Evolutionary conservation across 2,329 filamentous ascomycete genomes (phyloP).

Genomic region (Diaporthe aspalathi): DNA sequence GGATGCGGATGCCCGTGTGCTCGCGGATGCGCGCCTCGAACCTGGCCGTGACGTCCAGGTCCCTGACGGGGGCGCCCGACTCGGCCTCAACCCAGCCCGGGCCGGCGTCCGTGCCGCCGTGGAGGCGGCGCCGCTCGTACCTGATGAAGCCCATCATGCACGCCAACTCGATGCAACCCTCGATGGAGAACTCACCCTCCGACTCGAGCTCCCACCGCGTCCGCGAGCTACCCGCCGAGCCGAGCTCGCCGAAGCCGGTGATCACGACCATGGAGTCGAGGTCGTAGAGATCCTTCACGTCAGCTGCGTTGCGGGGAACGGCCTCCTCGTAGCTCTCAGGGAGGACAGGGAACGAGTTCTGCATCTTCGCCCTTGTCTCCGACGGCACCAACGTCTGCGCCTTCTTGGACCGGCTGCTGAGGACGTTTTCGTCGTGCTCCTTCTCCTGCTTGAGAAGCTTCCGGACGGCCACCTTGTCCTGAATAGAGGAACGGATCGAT

Average conservation of each 20-base stretch:
- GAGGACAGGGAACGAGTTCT: slow-evolving; percentile 42
- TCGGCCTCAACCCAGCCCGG: slow-evolving; percentile 56
- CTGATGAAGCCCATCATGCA: slow-evolving; percentile 81
- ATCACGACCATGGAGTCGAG: slow-evolving; percentile 52
- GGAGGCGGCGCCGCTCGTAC: slow-evolving; percentile 54
- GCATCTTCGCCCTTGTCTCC: slow-evolving; percentile 37
- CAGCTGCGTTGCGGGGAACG: slow-evolving; percentile 29
- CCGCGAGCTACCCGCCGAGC: slow-evolving; percentile 76
- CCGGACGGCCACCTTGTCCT: slow-evolving; percentile 41
- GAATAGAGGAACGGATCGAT: slow-evolving; percentile 42
- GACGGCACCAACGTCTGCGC: slow-evolving; percentile 39
- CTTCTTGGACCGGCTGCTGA: slow-evolving; percentile 42
- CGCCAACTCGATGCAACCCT: slow-evolving; percentile 78
- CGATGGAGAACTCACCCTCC: slow-evolving; percentile 74
- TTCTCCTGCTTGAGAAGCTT: slow-evolving; percentile 2
- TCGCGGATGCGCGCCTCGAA: slow-evolving; percentile 48
- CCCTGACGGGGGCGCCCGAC: slow-evolving; percentile 45
- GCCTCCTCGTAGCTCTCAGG: slow-evolving; percentile 38
- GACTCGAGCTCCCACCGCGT: slow-evolving; percentile 81
- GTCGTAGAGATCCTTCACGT: slow-evolving; percentile 52
- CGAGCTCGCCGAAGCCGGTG: slow-evolving; percentile 53
- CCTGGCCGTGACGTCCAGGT: slow-evolving; percentile 47
- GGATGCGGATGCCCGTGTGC: slow-evolving; percentile 50
- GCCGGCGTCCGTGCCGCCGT: slow-evolving; percentile 46
- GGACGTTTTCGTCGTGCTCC: background rate